Evolutionary conservation across 192 early-diverging fungal species (phyloP), one percentile per base, ranked within the genome.

Genomic region (Rhizophagus prolifer): DNA sequence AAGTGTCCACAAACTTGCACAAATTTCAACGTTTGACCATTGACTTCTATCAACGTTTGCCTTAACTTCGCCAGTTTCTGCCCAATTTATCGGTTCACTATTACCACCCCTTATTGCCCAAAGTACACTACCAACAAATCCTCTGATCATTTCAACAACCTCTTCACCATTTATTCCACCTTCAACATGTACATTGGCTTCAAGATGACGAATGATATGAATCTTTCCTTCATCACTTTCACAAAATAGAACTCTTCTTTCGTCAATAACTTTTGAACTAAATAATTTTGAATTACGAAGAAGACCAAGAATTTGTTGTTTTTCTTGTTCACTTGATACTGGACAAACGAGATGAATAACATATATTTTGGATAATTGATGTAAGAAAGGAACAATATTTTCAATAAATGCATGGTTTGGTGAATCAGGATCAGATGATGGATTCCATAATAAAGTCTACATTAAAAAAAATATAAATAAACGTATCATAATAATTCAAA

Each of bases 381-480:
- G 81, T 6, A 94, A 80, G 50, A 91, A 83, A 7, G 86, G 78
- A 23, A 88, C 79, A 3, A 84, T 83, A 31, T 84, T 83, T 67
- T 91, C 90, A 36, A 83, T 78, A 82, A 93, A 94, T n/a, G 90
- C 93, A 78, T 89, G 86, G 63, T 88, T 94, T 38, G 92, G 91
- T 25, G 79, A 79, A 58, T 82, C 78, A 8, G 91, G 88, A 77
- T 91, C 89, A 10, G 87, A 84, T 4, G 90, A 91, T n/a, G 92
- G 91, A 75, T 93, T 93, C 92, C 93, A 93, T 47, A 94, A 78
- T 50, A 93, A 82, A 19, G 91, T 88, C 92, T 94, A 82, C 6
- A 8, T 38, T 38, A 38, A 38, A 38, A 38, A 73, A 81, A 28
- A 26, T 14, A 44, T 14, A 50, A 47, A 62, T 13, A 74, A 78